These are phyloP conservation scores for Retiboletus flavoniger DNA, from an alignment of 1,284 basidiomycete genomes.

Conservation along the genomic window DNA sequence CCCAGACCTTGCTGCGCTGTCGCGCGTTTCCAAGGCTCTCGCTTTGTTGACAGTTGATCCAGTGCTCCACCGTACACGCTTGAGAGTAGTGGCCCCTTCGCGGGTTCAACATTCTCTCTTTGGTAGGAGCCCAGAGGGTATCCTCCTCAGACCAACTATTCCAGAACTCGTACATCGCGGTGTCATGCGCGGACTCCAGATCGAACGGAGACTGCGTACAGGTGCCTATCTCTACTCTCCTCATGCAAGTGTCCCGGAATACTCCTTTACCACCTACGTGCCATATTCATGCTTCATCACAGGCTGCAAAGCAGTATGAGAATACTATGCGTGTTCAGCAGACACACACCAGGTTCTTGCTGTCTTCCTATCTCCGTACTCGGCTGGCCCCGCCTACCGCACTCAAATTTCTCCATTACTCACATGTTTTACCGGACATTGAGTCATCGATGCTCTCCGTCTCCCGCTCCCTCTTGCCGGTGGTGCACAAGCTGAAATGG, in stretches of 20 bases:
- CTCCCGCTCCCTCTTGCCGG: slow-evolving; percentile 43
- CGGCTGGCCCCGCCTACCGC: slow-evolving; percentile 29
- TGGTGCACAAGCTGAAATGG: slow-evolving; percentile 47
- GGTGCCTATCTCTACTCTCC: slow-evolving; percentile 64
- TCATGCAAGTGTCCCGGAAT: slow-evolving; percentile 42
- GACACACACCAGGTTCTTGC: slow-evolving; percentile 36
- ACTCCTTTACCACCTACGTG: background rate
- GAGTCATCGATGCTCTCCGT: slow-evolving; percentile 38
- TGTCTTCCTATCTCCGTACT: slow-evolving; percentile 40
- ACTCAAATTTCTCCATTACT: slow-evolving; percentile 34
- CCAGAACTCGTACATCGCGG: slow-evolving; percentile 64
- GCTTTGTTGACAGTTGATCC: slow-evolving; percentile 56
- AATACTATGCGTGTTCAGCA: slow-evolving; percentile 40
- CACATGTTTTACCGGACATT: slow-evolving; percentile 42
- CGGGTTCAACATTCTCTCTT: slow-evolving; percentile 65
- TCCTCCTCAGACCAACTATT: slow-evolving; percentile 58
- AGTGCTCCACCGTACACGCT: slow-evolving; percentile 56
- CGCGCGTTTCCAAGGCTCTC: slow-evolving; percentile 46
- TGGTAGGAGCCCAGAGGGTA: slow-evolving; percentile 50
- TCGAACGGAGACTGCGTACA: slow-evolving; percentile 61
- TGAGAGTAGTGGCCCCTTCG: slow-evolving; percentile 62
- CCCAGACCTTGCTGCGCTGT: slow-evolving; percentile 59
- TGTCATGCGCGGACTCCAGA: slow-evolving; percentile 62
- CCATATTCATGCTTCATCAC: slow-evolving; percentile 1
- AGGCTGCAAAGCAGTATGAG: slow-evolving; percentile 46